These are phyloP conservation scores for Vachellia pachyceras DNA, from an alignment of 306 rosid species.

Conservation along the genomic window DNA sequence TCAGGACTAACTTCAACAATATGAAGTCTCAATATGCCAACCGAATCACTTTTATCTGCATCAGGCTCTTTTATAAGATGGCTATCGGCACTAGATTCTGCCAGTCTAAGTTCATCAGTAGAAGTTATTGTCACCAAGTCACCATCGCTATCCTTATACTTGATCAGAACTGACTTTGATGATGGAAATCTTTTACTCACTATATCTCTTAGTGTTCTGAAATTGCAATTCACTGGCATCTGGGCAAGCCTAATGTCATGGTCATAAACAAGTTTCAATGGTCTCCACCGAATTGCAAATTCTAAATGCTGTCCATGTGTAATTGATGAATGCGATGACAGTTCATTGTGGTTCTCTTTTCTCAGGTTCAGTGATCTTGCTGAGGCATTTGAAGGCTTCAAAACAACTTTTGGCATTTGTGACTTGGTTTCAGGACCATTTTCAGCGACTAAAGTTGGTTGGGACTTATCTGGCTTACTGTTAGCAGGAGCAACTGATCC, in stretches of 20 bases:
- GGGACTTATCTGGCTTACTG: constrained; percentile 69
- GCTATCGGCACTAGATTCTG: constrained; percentile 79
- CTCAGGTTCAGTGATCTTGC: constrained; percentile 42
- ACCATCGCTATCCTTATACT: constrained; percentile 87
- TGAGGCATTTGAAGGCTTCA: constrained; percentile 74
- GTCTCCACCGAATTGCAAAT: constrained; percentile 61
- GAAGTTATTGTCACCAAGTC: constrained; percentile 95
- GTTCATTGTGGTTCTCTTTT: constrained; percentile 57
- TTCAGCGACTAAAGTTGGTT: constrained; percentile 50
- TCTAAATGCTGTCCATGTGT: constrained; percentile 43
- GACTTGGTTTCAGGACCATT: constrained; percentile 64
- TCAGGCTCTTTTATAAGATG: constrained; percentile 57
- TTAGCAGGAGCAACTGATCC: constrained; percentile 46
- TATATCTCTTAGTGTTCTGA: constrained; percentile 64
- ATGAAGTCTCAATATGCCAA: constrained; percentile 82
- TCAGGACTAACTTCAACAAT: constrained; percentile 91
- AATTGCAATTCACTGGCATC: constrained; percentile 68
- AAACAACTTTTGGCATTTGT: constrained; percentile 62
- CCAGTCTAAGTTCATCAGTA: constrained; percentile 82
- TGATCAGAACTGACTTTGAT: constrained; percentile 83
- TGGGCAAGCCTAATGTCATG: constrained; percentile 95
- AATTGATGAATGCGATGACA: constrained; percentile 41
- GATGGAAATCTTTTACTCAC: constrained; percentile 89
- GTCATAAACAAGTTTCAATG: constrained; percentile 62
- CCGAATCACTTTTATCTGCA: constrained; percentile 57